Evolutionary conservation across 1,284 basidiomycete species (phyloP), one percentile per base, ranked within the genome.

Genomic region (Leccinum subrobustum): DNA sequence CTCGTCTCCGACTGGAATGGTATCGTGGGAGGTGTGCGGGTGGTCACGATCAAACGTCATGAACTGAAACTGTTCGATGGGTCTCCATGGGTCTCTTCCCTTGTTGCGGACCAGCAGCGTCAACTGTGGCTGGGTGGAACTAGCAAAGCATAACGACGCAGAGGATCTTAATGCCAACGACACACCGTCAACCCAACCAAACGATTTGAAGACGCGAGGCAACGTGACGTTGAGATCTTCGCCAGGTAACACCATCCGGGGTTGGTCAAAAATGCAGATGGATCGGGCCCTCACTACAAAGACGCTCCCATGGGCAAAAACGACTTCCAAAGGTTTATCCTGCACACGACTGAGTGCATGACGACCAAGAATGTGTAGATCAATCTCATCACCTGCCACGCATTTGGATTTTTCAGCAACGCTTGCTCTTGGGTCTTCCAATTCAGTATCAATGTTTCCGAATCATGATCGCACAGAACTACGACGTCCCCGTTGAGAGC

Each of bases 131-230:
- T 58, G 67, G 29, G 57, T 33, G 16, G 58, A 31, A 31, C 27
- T 8, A 6, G 23, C 35, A 18, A 61, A 39, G n/a, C 2, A 47
- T 23, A 47, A 48, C n/a, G 64, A 61, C 0, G 60, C 18, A 52
- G 52, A 31, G 44, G 68, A 61, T 53, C 65, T 54, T 58, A 77
- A 66, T 0, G 78, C 68, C 1, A 83, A 77, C 1, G 79, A 78
- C 25, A 85, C 77, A 4, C 81, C 81, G 55, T 88, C 86, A 8
- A 86, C 79, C 86, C 86, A 88, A 20, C 86, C 86, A 65, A 87
- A 86, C 8, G 82, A 80, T 63, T 81, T 78, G 23, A 63, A 73
- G 0, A 78, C 77, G 27, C 82, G 66, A 5, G 84, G 78, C 0
- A 66, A 44, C 50, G 76, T 75, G 4, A 72, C 16, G 50, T 60